Base-by-base conservation (phyloP, 805 yeast species). In the Suhomyces faveliae region DNA sequence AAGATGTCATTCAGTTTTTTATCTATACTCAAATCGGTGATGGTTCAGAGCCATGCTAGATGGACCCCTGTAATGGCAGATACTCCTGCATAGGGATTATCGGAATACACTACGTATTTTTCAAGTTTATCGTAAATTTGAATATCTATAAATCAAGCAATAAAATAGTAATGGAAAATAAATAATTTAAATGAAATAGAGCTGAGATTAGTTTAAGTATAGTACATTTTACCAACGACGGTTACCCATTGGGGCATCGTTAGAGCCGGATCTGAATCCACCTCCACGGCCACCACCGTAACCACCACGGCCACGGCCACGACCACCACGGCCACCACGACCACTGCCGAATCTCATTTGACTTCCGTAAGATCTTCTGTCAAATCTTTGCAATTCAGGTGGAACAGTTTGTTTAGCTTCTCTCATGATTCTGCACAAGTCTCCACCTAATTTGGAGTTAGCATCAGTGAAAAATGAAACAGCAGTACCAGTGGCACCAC, bases 391-490 rank as follows among this genome's bases (percentile, higher is more conserved):
- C 62, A 94, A 79, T 64, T 83, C 89, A 46, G 85, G 85, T 56
- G 96, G 95, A 59, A 94, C 74, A 51, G 80, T 79, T 74, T 94
- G 99, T 67, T 92, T 87, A 56, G 99, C 99, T 79, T 94, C 99
- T 70, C 84, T 82, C 79, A 94, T 79, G 63, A 94, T 91, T 62
- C 87, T 85, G 62, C 92, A 81, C 65, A 94, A 80, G 62, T 89
- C 94, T 61, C 88, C 87, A 59, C 98, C 97, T 71, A 90, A 81
- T 74, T 86, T 83, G 60, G 89, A 76, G 78, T 90, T 89, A 56
- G 78, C 91, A 55, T 83, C 87, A 50, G 97, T 89, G 81, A 94
- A 94, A 70, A 92, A 83, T 7, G 98, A 89, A 57, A 90, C 82
- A 47, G 99, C 97, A 53, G 94, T 91, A 80, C 99, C 99, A 53